Conservation (phyloP, 1,284 basidiomycete genomes). For the Cryptococcus hybrid region DNA sequence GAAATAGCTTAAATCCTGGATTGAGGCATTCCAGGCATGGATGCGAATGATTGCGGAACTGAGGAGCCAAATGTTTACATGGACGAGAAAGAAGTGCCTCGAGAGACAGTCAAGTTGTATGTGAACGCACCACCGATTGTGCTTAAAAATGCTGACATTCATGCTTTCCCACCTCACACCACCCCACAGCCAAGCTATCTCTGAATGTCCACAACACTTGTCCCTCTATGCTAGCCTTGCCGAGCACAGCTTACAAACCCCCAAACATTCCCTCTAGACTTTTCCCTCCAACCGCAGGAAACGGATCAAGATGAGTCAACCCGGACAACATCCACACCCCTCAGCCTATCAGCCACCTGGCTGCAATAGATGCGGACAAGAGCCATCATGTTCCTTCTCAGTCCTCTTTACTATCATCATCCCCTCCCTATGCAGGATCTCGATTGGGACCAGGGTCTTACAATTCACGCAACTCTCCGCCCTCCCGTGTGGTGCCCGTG, state of each 20-base stretch:
- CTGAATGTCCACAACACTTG: constrained; percentile 1
- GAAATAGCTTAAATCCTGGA: background rate
- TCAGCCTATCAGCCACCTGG: too few relatives aligned
- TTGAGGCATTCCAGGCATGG: background rate
- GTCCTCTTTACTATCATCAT: too few relatives aligned
- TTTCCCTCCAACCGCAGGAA: too few relatives aligned
- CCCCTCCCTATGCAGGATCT: too few relatives aligned
- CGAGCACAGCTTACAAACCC: constrained; percentile 7
- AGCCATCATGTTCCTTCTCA: too few relatives aligned
- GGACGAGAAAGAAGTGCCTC: background rate
- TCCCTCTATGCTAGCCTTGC: constrained; percentile 6
- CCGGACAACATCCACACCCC: too few relatives aligned
- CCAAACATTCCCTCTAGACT: constrained; percentile 1
- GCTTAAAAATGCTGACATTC: too few relatives aligned
- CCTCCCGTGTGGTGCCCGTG: too few relatives aligned
- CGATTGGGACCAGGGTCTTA: too few relatives aligned
- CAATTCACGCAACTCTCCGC: too few relatives aligned
- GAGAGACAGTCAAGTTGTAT: background rate
- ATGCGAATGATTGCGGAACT: background rate
- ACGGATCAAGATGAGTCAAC: too few relatives aligned
- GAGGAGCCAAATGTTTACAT: background rate
- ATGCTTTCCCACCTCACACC: background rate
- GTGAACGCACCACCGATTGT: background rate
- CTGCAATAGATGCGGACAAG: too few relatives aligned
- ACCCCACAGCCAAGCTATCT: background rate